Evolutionary conservation across 1,139 yeast species (phyloP).

Genomic region (Insectozyma bohioensis): DNA sequence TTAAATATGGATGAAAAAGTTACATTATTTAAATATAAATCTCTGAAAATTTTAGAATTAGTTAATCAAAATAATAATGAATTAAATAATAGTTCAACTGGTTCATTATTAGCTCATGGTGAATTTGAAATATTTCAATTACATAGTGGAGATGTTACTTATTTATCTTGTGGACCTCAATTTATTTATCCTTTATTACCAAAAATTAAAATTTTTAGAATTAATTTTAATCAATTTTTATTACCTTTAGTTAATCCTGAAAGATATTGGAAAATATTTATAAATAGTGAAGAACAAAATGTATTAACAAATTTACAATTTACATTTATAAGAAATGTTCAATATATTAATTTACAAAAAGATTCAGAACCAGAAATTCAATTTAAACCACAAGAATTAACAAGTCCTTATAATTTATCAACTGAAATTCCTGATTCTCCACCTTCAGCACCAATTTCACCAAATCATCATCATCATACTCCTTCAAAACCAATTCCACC

Average conservation of each 20-base stretch:
- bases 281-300: conserved; percentile 37
- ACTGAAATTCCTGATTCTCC: conserved; percentile 45
- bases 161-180: conserved; percentile 58
- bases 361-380: conserved; percentile 3
- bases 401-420: conserved; percentile 7
- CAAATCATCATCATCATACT: conserved; percentile 20
- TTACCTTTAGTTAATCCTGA: conserved; percentile 70
- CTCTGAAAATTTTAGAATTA: conserved; percentile 43
- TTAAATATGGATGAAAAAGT: conserved; percentile 36
- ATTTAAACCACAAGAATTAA: conserved; percentile 2
- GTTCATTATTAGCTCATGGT: conserved; percentile 61
- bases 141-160: conserved; percentile 62
- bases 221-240: conserved; percentile 52
- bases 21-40: conserved; percentile 36
- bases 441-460: conserved; percentile 47
- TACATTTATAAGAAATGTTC: conserved; percentile 41
- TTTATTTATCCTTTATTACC: conserved; percentile 64
- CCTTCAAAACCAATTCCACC: conserved; percentile 7
- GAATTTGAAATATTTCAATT: conserved; percentile 62
- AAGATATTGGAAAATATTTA: conserved; percentile 65
- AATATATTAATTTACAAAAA: conserved; percentile 39
- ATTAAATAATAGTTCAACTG: no score
- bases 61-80: conserved; percentile 31
- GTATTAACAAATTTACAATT: conserved; percentile 36
- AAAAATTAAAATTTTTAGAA: conserved; percentile 54